Evolutionary conservation across 805 yeast genomes (phyloP).

Genomic region (Candida glaebosa): DNA sequence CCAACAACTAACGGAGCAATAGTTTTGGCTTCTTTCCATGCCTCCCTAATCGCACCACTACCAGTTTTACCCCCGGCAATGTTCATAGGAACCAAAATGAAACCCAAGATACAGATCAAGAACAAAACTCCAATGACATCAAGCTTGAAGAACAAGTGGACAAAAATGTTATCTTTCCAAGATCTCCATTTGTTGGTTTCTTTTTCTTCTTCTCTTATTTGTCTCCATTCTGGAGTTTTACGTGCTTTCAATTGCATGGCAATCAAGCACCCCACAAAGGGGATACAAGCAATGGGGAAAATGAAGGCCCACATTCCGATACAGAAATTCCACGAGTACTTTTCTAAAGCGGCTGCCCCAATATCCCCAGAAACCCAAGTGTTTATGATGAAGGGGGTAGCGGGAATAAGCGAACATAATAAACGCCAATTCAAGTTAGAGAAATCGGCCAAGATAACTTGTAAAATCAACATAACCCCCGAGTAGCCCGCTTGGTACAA

Average conservation of each 20-base stretch:
- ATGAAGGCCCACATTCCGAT: constrained; percentile 80
- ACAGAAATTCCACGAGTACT: constrained; percentile 61
- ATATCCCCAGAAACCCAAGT: constrained; percentile 75
- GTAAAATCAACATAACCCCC: constrained; percentile 55
- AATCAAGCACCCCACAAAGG: constrained; percentile 48
- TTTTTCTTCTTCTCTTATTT: constrained; percentile 8
- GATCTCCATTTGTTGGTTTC: constrained; percentile 34
- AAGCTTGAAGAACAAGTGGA: constrained; percentile 56
- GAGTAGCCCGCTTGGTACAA: constrained; percentile 51
- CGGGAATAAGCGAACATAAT: constrained; percentile 59
- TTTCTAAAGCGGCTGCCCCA: constrained; percentile 31
- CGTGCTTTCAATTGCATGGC: constrained; percentile 57
- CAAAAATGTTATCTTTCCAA: constrained; percentile 28
- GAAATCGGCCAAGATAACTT: constrained; percentile 61
- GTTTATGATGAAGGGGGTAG: constrained; percentile 70
- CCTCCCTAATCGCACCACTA: constrained; percentile 16
- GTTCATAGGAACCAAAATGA: constrained; percentile 69
- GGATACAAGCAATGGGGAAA: constrained; percentile 63
- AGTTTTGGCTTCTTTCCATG: constrained; percentile 60
- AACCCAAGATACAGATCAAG: constrained; percentile 54
- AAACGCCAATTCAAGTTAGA: constrained; percentile 72
- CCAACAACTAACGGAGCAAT: constrained; percentile 74
- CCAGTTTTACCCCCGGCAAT: constrained; percentile 58
- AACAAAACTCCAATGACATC: constrained; percentile 63
- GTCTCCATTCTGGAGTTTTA: constrained; percentile 47